These are phyloP conservation scores for Exserohilum rostratum DNA, from an alignment of 2,329 filamentous ascomycete species.

Conservation along the genomic window DNA sequence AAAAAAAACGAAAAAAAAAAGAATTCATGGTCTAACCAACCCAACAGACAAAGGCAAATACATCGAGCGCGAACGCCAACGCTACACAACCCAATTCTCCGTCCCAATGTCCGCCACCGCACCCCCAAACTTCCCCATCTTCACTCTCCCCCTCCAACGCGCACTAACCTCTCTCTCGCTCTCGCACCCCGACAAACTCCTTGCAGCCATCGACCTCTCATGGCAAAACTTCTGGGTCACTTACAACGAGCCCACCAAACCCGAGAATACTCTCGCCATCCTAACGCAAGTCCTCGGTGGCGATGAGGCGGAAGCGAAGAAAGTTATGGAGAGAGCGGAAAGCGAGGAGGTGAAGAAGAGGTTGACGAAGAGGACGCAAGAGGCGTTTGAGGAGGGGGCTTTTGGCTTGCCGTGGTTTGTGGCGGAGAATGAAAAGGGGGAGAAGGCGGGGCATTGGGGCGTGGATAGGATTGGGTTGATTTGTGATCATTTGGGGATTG, in stretches of 20 bases:
- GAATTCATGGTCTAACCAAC: slow-evolving; percentile 19
- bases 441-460: slow-evolving; percentile 64
- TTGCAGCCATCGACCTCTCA: slow-evolving; percentile 53
- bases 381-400: slow-evolving; percentile 59
- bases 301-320: slow-evolving; percentile 51
- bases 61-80: slow-evolving; percentile 59
- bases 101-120: slow-evolving; percentile 56
- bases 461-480: slow-evolving; percentile 66
- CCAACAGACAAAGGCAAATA: slow-evolving; percentile 64
- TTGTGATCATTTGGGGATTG: slow-evolving; percentile 59
- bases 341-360: slow-evolving; percentile 54
- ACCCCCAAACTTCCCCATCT: slow-evolving; percentile 60
- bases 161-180: slow-evolving; percentile 57
- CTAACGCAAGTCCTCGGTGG: slow-evolving; percentile 57
- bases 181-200: slow-evolving; percentile 51
- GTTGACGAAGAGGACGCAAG: slow-evolving; percentile 58
- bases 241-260: slow-evolving; percentile 52
- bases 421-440: too few species aligned
- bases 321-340: slow-evolving; percentile 49
- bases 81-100: slow-evolving; percentile 61
- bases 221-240: slow-evolving; percentile 61
- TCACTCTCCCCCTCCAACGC: slow-evolving; percentile 60
- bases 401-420: slow-evolving; percentile 68
- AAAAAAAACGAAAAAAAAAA: too few species aligned
- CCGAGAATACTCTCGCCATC: slow-evolving; percentile 53